Evolutionary conservation across 192 early-diverging fungal species (phyloP), one percentile per base, ranked within the genome.

Genomic region (Backusella liffmaniae): DNA sequence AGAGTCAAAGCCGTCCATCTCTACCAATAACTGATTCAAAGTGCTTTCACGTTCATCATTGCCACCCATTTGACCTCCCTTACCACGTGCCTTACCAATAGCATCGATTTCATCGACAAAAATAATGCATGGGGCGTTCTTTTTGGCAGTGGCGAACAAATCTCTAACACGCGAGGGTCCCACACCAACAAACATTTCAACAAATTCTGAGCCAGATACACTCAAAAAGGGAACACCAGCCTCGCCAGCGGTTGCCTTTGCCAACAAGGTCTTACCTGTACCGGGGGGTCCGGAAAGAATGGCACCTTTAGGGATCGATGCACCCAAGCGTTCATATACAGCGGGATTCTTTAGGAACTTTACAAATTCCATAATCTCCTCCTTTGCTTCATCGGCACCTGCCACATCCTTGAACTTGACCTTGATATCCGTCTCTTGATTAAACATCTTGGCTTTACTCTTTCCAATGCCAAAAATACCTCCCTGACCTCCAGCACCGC

Each of bases 361-460:
- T 72, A 99, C 98, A 93, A 99, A 99, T 88, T 99, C 98, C 98
- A 99, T 99, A 67, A 99, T 99, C 85, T 99, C 98, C 78, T 96
- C 92, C 88, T 99, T 99, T 49, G 97, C 98, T 80, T 99, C 98
- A 86, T 99, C 97, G 84, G 96, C 96, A 9, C 98, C 98, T 12
- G 98, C 98, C 1, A 99, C 97, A 82, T 99, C 97, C 89, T 97
- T 98, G 84, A 99, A 99, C 77, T 97, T 97, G 51, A 99, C 94
- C 74, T 94, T 90, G 68, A 99, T 93, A 49, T 97, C 95, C 1
- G 92, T 94, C 81, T 99, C 97, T 79, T 97, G 94, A 88, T 98
- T 99, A 86, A 92, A 99, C 87, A 99, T 84, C 83, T 94, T 95
- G 29, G 98, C 98, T 44, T 94, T 91, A 66, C 93, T 95, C 83